Percentiles rank a stretch among this genome's conserved stretches.
Conservation (phyloP, 805 yeast genomes). For the Hanseniaspora hatyaiensis region DNA sequence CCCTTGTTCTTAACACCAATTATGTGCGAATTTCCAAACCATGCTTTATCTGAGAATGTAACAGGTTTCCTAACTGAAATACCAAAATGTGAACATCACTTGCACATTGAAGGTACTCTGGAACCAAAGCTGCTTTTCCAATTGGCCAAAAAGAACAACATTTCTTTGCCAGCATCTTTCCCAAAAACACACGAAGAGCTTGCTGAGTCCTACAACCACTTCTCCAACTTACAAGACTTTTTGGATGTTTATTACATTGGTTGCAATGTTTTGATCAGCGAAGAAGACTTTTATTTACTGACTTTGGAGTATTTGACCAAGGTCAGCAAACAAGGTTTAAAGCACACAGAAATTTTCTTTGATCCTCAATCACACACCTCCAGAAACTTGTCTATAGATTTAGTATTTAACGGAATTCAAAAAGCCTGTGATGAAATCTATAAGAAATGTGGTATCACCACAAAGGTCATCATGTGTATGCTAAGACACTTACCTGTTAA, state of each 20-base stretch:
- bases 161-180: constrained; percentile 49
- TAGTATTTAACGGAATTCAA: constrained; percentile 53
- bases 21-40: constrained; percentile 11
- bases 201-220: constrained; percentile 46
- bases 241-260: constrained; percentile 71
- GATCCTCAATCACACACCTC: constrained; percentile 79
- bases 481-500: constrained; percentile 61
- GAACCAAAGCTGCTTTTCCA: constrained; percentile 64
- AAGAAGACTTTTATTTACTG: constrained; percentile 63
- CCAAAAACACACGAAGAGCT: constrained; percentile 50
- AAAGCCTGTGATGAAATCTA: constrained; percentile 55
- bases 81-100: constrained; percentile 82
- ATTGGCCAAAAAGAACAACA: constrained; percentile 53
- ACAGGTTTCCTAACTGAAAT: constrained; percentile 46
- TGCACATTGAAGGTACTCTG: constrained; percentile 73
- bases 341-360: constrained; percentile 66
- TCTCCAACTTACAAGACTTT: constrained; percentile 65
- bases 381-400: constrained; percentile 48
- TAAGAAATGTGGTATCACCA: constrained; percentile 46
- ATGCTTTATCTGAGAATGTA: constrained; percentile 19
- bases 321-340: constrained; percentile 47
- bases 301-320: constrained; percentile 62
- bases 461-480: constrained; percentile 70
- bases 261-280: constrained; percentile 57
- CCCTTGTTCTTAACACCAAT: neutral